Evolutionary conservation across 2,329 filamentous ascomycete genomes (phyloP).

Genomic region (Claviceps fusiformis): DNA sequence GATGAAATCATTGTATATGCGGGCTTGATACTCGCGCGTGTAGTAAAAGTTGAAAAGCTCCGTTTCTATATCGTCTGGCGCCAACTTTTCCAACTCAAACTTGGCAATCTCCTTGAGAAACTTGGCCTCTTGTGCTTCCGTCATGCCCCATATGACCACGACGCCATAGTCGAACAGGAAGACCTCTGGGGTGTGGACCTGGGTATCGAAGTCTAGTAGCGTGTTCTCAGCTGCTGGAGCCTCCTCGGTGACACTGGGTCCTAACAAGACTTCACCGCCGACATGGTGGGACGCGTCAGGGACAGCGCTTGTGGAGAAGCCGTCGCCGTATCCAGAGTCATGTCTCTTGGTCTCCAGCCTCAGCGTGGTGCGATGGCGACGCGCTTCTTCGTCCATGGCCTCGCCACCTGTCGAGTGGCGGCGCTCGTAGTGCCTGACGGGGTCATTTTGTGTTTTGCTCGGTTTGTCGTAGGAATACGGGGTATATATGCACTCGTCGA

Average conservation of each 20-base stretch:
- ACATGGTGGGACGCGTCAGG: conserved; percentile 13
- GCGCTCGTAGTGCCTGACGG: conserved; percentile 42
- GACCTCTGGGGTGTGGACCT: conserved; percentile 82
- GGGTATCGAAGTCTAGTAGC: conserved; percentile 66
- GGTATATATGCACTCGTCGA: conserved; percentile 96
- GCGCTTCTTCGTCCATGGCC: conserved; percentile 22
- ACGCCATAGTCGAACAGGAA: conserved; percentile 97
- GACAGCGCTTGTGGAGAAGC: conserved; percentile 14
- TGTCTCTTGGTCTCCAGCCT: conserved; percentile 36
- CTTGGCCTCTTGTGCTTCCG: conserved; percentile 70
- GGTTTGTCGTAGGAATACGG: conserved; percentile 66
- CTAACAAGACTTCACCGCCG: conserved; percentile 22
- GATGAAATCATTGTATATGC: conserved; percentile 99
- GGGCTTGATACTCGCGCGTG: conserved; percentile 90
- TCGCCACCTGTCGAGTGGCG: conserved; percentile 65
- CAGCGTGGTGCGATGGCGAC: conserved; percentile 45
- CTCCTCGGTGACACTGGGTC: conserved; percentile 21
- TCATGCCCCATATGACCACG: conserved; percentile 98
- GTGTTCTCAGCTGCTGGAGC: conserved; percentile 30
- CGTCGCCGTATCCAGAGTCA: conserved; percentile 18
- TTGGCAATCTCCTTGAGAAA: conserved; percentile 91
- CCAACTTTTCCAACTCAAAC: conserved; percentile 84
- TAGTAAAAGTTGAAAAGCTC: conserved; percentile 99
- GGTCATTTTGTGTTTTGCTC: conserved; percentile 16
- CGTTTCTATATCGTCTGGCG: conserved; percentile 78